These are phyloP conservation scores for Cercospora citrullina DNA, from an alignment of 2,329 filamentous ascomycete genomes.

Conservation along the genomic window DNA sequence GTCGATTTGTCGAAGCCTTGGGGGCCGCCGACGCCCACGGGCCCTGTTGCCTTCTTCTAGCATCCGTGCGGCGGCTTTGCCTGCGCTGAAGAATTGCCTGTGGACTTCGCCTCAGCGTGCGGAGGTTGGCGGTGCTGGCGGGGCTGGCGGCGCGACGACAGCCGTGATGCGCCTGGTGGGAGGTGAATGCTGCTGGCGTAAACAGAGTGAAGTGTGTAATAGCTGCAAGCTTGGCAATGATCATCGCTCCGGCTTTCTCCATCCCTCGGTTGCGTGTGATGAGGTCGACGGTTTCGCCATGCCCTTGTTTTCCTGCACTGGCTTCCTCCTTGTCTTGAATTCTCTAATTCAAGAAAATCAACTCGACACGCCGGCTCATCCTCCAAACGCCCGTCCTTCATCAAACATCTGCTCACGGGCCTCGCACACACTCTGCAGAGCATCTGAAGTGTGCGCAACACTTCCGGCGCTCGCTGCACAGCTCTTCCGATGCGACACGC, in stretches of 20 bases:
- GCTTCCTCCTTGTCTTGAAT: not conserved
- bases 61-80: no score
- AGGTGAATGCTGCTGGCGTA: no score
- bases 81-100: no score
- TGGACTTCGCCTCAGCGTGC: no score
- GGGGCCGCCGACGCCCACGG: no score
- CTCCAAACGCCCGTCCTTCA: not conserved
- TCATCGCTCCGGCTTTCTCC: not conserved
- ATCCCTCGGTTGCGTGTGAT: not conserved
- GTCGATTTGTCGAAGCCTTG: no score
- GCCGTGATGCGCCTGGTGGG: no score
- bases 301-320: not conserved
- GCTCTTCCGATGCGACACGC: constrained; percentile 10
- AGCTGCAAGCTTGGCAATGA: no score
- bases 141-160: no score
- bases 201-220: no score
- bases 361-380: not conserved
- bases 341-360: not conserved
- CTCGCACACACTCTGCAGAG: not conserved
- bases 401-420: not conserved
- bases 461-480: constrained; percentile 5
- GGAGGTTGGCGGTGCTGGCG: no score
- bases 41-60: no score
- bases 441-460: constrained; percentile 5
- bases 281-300: not conserved